Conservation (phyloP, 257 asterid species). For the Nicotiana tabacum region DNA sequence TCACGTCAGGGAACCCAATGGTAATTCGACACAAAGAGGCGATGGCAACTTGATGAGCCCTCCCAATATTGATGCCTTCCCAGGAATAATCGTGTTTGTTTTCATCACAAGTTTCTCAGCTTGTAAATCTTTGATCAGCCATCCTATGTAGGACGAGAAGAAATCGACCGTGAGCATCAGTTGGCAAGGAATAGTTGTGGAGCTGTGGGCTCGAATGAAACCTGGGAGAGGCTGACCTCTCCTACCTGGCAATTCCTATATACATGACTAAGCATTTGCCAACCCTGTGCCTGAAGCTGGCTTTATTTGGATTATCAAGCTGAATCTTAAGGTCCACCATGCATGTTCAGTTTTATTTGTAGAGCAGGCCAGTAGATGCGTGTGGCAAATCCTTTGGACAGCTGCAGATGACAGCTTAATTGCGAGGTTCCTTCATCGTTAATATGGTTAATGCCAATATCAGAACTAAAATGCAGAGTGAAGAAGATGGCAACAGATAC, state of each 20-base stretch:
- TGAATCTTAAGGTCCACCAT: slow-evolving; percentile 9
- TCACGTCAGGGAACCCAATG: not conserved
- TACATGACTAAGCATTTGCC: not conserved
- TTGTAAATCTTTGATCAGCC: not conserved
- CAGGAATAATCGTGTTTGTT: not conserved
- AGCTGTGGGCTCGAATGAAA: not conserved
- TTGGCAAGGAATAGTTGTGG: not conserved
- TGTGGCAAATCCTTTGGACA: not conserved
- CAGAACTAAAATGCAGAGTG: not conserved
- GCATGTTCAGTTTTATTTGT: slow-evolving; percentile 3
- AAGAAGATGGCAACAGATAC: not conserved
- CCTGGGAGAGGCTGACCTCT: not conserved
- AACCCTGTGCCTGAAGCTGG: not conserved
- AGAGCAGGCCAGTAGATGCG: not conserved
- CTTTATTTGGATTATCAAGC: slow-evolving; percentile 3
- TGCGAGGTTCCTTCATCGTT: not conserved
- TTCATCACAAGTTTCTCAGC: not conserved
- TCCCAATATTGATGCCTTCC: not conserved
- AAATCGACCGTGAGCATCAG: not conserved
- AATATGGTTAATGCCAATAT: slow-evolving; percentile 12
- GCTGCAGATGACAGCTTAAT: not conserved
- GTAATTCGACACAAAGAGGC: not conserved
- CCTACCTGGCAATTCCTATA: not conserved
- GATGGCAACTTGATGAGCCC: not conserved
- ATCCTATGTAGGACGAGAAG: not conserved